Evolutionary conservation across 345 rosid genomes (phyloP).

Genomic region (Eucalyptus polyanthemos): DNA sequence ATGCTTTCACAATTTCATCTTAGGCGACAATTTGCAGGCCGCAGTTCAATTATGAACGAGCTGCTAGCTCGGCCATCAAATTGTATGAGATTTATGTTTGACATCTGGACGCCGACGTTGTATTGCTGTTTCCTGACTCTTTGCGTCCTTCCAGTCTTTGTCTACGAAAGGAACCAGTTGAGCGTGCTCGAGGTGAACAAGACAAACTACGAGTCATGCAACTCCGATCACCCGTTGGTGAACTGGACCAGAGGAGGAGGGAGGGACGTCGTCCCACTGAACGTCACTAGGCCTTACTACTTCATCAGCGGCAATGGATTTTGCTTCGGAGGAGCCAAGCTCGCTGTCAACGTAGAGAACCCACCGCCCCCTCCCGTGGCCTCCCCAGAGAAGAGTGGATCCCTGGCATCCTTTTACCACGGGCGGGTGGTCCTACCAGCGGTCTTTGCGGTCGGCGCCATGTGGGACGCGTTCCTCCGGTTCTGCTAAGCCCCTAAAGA

Average conservation of each 20-base stretch:
- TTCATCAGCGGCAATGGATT: slow-evolving; percentile 80
- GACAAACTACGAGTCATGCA: slow-evolving; percentile 63
- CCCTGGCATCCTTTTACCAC: slow-evolving; percentile 7
- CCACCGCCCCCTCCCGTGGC: slow-evolving; percentile 61
- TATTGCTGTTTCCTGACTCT: not conserved
- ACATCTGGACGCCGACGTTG: not conserved
- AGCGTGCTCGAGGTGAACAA: slow-evolving; percentile 83
- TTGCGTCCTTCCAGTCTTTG: slow-evolving; percentile 40
- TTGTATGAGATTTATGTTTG: not conserved
- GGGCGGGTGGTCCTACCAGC: slow-evolving; percentile 28
- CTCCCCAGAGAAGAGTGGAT: slow-evolving; percentile 19
- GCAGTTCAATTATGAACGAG: not conserved
- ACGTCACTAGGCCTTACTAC: slow-evolving; percentile 61
- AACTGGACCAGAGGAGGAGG: slow-evolving; percentile 91
- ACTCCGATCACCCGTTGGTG: slow-evolving; percentile 46
- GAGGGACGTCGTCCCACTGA: slow-evolving; percentile 84
- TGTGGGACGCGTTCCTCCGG: slow-evolving; percentile 38
- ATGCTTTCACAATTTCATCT: not conserved
- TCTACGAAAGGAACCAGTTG: slow-evolving; percentile 85
- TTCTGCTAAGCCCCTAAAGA: slow-evolving; percentile 12
- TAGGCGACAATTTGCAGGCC: not conserved
- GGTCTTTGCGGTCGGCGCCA: slow-evolving; percentile 25
- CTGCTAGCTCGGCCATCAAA: not conserved
- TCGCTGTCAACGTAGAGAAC: slow-evolving; percentile 50
- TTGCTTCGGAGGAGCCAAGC: slow-evolving; percentile 82